A percentile compares a stretch with the other conserved stretches of the same genome.
Evolutionary conservation across 2,329 filamentous ascomycete genomes (phyloP).

Genomic region (Magnaporthiopsis incrustans): DNA sequence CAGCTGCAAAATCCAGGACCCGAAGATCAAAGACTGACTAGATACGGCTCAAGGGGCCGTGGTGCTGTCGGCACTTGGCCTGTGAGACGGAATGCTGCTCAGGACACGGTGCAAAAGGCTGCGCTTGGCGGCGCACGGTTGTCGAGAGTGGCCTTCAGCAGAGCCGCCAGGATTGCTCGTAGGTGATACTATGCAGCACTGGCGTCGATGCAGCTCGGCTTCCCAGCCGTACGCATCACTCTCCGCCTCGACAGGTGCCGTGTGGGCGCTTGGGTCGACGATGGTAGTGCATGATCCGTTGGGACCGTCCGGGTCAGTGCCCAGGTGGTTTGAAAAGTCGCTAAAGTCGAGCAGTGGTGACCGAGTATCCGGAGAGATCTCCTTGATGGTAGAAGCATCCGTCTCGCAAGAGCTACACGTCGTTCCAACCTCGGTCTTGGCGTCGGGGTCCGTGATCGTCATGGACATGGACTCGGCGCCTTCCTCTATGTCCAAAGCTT

Average conservation of each 20-base stretch:
- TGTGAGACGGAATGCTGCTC: slow-evolving; percentile 12
- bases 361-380: background rate
- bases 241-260: slow-evolving; percentile 17
- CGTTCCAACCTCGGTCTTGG: background rate
- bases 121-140: slow-evolving; percentile 22
- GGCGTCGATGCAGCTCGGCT: slow-evolving; percentile 32
- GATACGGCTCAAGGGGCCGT: background rate
- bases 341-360: slow-evolving; percentile 14
- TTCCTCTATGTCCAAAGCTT: slow-evolving; percentile 9
- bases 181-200: slow-evolving; percentile 6
- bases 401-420: slow-evolving; percentile 3
- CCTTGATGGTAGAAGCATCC: slow-evolving; percentile 10
- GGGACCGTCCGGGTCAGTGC: slow-evolving; percentile 21
- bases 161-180: background rate
- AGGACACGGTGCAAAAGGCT: slow-evolving; percentile 34
- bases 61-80: background rate
- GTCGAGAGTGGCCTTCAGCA: slow-evolving; percentile 14
- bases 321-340: slow-evolving; percentile 30
- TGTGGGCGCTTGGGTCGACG: slow-evolving; percentile 21
- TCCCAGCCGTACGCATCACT: slow-evolving; percentile 48
- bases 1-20: background rate
- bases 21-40: background rate
- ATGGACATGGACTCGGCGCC: background rate
- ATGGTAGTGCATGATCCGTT: slow-evolving; percentile 19
- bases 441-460: slow-evolving; percentile 4